Conservation (phyloP, 371 early-diverging fungal genomes). For the Mortierella sp. region DNA sequence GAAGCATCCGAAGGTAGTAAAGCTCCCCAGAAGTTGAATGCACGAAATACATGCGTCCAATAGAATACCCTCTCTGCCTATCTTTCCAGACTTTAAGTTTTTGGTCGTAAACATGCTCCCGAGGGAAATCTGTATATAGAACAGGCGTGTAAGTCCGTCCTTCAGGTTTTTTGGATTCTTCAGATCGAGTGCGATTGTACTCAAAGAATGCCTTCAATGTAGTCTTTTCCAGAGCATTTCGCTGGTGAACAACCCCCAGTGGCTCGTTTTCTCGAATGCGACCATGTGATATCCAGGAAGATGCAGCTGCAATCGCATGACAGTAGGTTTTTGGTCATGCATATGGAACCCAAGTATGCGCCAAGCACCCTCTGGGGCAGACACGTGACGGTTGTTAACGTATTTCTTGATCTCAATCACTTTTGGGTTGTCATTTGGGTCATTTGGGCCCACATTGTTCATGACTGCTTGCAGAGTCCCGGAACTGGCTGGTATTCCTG, state of each 20-base stretch:
- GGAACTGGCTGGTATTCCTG: too few relatives aligned
- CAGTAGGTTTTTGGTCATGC: conserved; percentile 10
- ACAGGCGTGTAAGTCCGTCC: too few relatives aligned
- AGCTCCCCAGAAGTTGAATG: not conserved
- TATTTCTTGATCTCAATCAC: conserved; percentile 9
- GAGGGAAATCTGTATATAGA: too few relatives aligned
- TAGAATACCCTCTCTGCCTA: too few relatives aligned
- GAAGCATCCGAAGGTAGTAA: conserved; percentile 13
- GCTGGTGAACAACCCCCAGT: not conserved
- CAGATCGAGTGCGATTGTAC: too few relatives aligned
- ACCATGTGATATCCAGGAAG: not conserved
- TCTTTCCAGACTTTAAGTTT: too few relatives aligned
- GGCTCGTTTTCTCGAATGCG: not conserved
- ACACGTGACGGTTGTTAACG: conserved; percentile 15
- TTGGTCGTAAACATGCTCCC: too few relatives aligned
- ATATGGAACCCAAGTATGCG: conserved; percentile 36
- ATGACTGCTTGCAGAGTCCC: too few relatives aligned
- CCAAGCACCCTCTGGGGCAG: conserved; percentile 43
- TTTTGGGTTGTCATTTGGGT: not conserved
- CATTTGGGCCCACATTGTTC: too few relatives aligned
- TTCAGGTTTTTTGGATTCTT: too few relatives aligned
- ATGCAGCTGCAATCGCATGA: not conserved
- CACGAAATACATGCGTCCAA: conserved; percentile 5
- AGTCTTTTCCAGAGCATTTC: not conserved
- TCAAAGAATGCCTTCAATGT: not conserved